A percentile compares a stretch with the other conserved stretches of the same genome.
Conservation (phyloP, 1,139 yeast genomes). For the Debaryomyces coudertii region DNA sequence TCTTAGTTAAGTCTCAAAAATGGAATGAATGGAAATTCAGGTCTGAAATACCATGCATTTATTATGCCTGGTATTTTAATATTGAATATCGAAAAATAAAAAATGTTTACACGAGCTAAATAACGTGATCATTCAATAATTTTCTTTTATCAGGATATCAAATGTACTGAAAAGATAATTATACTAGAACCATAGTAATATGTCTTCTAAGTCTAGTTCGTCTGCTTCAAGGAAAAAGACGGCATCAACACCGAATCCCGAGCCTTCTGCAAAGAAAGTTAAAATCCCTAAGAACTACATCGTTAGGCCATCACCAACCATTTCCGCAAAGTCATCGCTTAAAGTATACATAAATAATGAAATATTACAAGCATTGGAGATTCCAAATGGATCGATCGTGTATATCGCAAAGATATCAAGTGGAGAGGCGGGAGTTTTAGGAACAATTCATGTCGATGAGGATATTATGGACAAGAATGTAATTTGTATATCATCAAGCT, state of each 20-base stretch:
- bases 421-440: slow-evolving; percentile 48
- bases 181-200: slow-evolving; percentile 26
- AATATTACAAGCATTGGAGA: slow-evolving; percentile 55
- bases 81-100: neutral
- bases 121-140: slow-evolving; percentile 7
- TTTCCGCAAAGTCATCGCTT: slow-evolving; percentile 33
- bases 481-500: slow-evolving; percentile 50
- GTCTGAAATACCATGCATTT: neutral
- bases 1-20: neutral
- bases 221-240: slow-evolving; percentile 29
- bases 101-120: neutral
- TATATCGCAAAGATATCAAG: slow-evolving; percentile 50
- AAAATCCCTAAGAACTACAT: slow-evolving; percentile 55
- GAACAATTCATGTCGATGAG: slow-evolving; percentile 43
- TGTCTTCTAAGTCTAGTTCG: slow-evolving; percentile 21
- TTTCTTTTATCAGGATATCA: slow-evolving; percentile 1
- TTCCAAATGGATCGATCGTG: slow-evolving; percentile 58
- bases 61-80: neutral
- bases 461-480: slow-evolving; percentile 54
- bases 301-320: slow-evolving; percentile 54
- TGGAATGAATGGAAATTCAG: neutral
- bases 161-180: neutral
- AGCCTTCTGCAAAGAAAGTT: slow-evolving; percentile 38
- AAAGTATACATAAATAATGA: slow-evolving; percentile 56
- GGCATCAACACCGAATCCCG: slow-evolving; percentile 21